Evolutionary conservation across 164 flowering plant species (phyloP).

Genomic region (Annona cherimola): DNA sequence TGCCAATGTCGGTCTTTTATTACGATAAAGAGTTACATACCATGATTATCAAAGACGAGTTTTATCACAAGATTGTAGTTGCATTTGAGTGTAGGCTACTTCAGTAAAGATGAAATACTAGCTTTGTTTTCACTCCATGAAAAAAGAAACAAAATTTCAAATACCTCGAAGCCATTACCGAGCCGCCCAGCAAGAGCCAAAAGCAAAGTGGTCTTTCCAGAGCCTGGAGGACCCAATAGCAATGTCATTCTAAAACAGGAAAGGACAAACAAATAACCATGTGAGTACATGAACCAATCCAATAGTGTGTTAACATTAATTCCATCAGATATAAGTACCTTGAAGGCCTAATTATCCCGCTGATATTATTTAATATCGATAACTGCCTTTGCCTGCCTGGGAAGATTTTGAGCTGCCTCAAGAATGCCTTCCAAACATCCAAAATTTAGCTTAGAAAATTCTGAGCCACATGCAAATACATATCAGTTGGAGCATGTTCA

Average conservation of each 20-base stretch:
- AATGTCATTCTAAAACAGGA: conserved; percentile 63
- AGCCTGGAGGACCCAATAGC: conserved; percentile 95
- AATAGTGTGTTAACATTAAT: not conserved
- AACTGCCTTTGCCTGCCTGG: conserved; percentile 50
- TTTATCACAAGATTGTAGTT: not conserved
- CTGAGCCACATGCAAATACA: not conserved
- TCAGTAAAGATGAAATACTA: not conserved
- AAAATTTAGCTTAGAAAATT: not conserved
- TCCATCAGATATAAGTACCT: conserved; percentile 38
- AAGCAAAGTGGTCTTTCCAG: conserved; percentile 95
- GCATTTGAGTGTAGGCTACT: not conserved
- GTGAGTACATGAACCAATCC: not conserved
- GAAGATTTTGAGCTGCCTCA: conserved; percentile 57
- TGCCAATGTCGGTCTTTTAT: not conserved
- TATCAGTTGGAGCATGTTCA: not conserved
- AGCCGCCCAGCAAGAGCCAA: conserved; percentile 93
- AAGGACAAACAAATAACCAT: not conserved
- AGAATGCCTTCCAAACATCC: conserved; percentile 45
- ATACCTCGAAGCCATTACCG: conserved; percentile 67
- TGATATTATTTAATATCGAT: conserved; percentile 61
- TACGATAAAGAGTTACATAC: not conserved
- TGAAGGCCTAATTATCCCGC: conserved; percentile 85
- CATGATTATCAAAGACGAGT: not conserved
- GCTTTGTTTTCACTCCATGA: not conserved
- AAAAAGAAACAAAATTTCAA: conserved; percentile 2